Percentiles rank a stretch among this genome's conserved stretches.
These are phyloP conservation scores for Elsinoe necatrix DNA, from an alignment of 2,329 filamentous ascomycete species.

Conservation along the genomic window DNA sequence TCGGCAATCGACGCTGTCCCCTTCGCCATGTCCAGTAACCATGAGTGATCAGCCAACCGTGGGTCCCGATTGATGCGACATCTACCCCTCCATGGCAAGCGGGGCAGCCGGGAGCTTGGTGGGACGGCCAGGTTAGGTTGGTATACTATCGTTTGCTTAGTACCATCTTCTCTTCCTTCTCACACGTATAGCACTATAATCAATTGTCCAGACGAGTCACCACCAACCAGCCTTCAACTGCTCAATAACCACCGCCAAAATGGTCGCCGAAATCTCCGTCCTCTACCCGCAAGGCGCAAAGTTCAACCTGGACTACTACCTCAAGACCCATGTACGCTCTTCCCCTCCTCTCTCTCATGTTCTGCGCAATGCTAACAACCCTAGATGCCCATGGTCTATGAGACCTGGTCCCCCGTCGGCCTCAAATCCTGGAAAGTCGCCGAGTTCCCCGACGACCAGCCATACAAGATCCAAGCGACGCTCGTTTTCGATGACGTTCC, in stretches of 20 bases:
- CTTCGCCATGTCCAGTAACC: not conserved
- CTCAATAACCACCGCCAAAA: conserved; percentile 6
- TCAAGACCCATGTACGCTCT: conserved; percentile 25
- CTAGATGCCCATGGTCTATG: conserved; percentile 30
- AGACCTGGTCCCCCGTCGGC: conserved; percentile 27
- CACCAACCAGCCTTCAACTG: not conserved
- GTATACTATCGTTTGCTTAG: not conserved
- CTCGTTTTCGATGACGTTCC: conserved; percentile 27
- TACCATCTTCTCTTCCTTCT: not conserved
- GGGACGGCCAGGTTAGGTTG: not conserved
- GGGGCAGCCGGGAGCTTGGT: not conserved
- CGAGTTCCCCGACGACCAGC: conserved; percentile 25
- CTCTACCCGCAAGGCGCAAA: conserved; percentile 30
- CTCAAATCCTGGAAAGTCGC: conserved; percentile 29
- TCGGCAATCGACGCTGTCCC: not conserved
- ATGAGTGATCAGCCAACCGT: not conserved
- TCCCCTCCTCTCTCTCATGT: not conserved
- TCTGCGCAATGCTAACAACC: not conserved
- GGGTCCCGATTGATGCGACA: not conserved
- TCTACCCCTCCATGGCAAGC: conserved; percentile 4
- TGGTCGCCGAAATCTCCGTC: conserved; percentile 21
- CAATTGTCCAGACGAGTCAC: not conserved
- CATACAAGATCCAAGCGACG: conserved; percentile 29
- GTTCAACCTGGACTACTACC: conserved; percentile 35
- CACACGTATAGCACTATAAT: not conserved